phyloP scores from a whole-genome alignment of 2,329 filamentous ascomycete species.

The Fusarium sp. region DNA sequence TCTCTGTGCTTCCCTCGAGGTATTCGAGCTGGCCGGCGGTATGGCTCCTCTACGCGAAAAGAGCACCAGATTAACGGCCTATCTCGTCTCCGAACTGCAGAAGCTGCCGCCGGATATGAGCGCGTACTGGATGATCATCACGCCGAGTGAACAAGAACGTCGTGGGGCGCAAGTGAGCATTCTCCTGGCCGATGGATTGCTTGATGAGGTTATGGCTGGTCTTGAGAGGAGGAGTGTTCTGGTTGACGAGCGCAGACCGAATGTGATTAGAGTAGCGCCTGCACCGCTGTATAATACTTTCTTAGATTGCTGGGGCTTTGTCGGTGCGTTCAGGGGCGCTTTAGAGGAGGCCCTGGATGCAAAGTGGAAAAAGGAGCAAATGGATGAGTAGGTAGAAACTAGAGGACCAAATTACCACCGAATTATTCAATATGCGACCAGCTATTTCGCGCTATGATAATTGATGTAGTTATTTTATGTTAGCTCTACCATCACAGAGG shows the following conservation, averaged over 20 bases:
- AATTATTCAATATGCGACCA: not conserved
- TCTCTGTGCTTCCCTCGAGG: conserved; percentile 74
- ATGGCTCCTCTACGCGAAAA: conserved; percentile 71
- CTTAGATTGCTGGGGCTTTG: conserved; percentile 61
- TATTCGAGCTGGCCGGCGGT: conserved; percentile 62
- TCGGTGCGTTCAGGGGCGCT: conserved; percentile 41
- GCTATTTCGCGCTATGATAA: not conserved
- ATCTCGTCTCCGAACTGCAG: conserved; percentile 72
- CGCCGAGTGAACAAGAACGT: conserved; percentile 68
- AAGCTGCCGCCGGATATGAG: conserved; percentile 40
- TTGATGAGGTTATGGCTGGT: conserved; percentile 70
- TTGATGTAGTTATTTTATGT: not conserved
- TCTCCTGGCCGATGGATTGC: conserved; percentile 68
- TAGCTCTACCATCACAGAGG: too few relatives aligned
- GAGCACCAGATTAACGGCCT: conserved; percentile 67
- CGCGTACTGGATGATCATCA: conserved; percentile 67
- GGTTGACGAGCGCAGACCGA: conserved; percentile 82
- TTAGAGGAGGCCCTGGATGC: conserved; percentile 38
- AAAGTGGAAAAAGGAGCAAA: conserved; percentile 26
- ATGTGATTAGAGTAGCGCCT: conserved; percentile 82
- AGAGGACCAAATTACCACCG: not conserved
- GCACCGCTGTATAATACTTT: conserved; percentile 84
- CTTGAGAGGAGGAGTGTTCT: conserved; percentile 75
- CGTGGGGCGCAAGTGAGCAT: conserved; percentile 83
- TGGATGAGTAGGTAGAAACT: conserved; percentile 13